A percentile compares a stretch with the other conserved stretches of the same genome.
Evolutionary conservation across 768 basidiomycete species (phyloP).

Genomic region (Hirschioporus abietinus): DNA sequence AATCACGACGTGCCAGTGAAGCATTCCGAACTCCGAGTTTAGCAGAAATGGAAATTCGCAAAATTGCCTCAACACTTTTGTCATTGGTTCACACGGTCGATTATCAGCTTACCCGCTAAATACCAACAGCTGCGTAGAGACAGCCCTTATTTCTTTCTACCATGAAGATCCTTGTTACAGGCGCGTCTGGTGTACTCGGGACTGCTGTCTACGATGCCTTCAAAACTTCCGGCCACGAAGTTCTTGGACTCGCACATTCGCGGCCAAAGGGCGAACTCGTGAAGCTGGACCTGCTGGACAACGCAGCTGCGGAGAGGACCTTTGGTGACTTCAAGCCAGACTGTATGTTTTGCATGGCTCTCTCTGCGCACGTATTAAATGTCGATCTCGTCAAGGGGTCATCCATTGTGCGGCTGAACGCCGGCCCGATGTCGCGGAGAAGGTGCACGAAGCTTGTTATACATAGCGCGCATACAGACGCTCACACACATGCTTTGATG

Average conservation of each 20-base stretch:
- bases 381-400: conserved; percentile 47
- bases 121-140: too few relatives aligned
- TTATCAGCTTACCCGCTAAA: background rate
- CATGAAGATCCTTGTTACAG: conserved; percentile 56
- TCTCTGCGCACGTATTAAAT: background rate
- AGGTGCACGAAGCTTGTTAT: conserved; percentile 41
- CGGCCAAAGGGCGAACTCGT: conserved; percentile 48
- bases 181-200: conserved; percentile 90
- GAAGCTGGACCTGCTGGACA: conserved; percentile 66
- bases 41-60: background rate
- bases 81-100: background rate
- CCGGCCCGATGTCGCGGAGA: conserved; percentile 88
- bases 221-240: conserved; percentile 34
- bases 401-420: conserved; percentile 96
- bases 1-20: background rate
- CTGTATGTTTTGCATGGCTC: conserved; percentile 42
- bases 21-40: too few relatives aligned
- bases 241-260: conserved; percentile 70
- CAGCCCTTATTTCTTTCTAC: background rate
- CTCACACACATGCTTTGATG: background rate
- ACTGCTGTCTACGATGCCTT: conserved; percentile 71
- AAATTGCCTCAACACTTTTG: background rate
- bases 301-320: conserved; percentile 44
- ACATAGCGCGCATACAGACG: background rate
- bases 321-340: conserved; percentile 58